Evolutionary conservation across 805 yeast species (phyloP).

Genomic region (Cyberlindnera japonica): DNA sequence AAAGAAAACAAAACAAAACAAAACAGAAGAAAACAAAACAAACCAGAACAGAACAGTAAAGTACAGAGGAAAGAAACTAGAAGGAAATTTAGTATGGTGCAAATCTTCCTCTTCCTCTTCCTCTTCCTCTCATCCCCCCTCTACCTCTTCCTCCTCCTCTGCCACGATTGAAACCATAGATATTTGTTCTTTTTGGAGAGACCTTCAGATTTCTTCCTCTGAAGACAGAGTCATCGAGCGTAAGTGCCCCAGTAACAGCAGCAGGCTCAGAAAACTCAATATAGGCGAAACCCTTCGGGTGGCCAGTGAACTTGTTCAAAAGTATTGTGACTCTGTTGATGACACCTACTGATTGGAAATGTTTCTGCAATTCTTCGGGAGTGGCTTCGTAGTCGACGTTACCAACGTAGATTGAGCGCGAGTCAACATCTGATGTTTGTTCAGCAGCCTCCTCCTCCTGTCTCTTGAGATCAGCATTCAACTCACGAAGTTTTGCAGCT

Average conservation of each 20-base stretch:
- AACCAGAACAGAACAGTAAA: background rate
- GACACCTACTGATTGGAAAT: slow-evolving; percentile 64
- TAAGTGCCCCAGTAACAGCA: slow-evolving; percentile 62
- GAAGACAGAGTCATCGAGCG: slow-evolving; percentile 60
- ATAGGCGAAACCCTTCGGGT: slow-evolving; percentile 85
- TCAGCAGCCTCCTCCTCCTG: slow-evolving; percentile 40
- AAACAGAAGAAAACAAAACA: too few relatives aligned
- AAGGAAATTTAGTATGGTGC: slow-evolving; percentile 36
- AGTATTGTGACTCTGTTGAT: slow-evolving; percentile 79
- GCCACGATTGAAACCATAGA: slow-evolving; percentile 61
- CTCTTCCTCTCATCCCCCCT: slow-evolving; percentile 35
- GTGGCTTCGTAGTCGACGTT: slow-evolving; percentile 78
- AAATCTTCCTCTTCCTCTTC: slow-evolving; percentile 41
- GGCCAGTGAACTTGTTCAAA: slow-evolving; percentile 69
- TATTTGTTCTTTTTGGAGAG: slow-evolving; percentile 71
- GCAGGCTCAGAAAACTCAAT: slow-evolving; percentile 72
- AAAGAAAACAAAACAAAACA: too few relatives aligned
- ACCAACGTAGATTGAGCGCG: slow-evolving; percentile 76
- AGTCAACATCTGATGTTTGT: slow-evolving; percentile 64
- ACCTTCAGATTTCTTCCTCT: slow-evolving; percentile 72
- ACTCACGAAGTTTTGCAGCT: slow-evolving; percentile 55
- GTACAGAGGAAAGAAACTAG: background rate
- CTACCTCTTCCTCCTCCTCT: slow-evolving; percentile 49
- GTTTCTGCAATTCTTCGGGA: slow-evolving; percentile 75
- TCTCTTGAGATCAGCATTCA: slow-evolving; percentile 47